Evolutionary conservation across 345 rosid species (phyloP).

Genomic region (Erucastrum elatum): DNA sequence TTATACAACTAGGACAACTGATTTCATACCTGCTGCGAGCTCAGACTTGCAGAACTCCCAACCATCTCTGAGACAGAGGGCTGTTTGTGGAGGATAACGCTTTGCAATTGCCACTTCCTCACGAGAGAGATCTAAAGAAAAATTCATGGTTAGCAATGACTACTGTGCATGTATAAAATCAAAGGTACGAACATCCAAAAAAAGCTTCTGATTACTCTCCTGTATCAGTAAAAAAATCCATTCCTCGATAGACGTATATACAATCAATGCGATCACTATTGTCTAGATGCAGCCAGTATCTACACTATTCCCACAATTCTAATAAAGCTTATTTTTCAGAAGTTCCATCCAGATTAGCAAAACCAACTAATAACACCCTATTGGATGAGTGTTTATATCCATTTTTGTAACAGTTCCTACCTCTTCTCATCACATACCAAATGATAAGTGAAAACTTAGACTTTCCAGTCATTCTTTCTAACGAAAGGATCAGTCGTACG

Average conservation of each 20-base stretch:
- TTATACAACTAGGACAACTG: constrained; percentile 17
- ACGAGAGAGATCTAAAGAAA: constrained; percentile 73
- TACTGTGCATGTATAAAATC: background rate
- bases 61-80: constrained; percentile 91
- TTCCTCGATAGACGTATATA: too few relatives aligned
- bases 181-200: too few relatives aligned
- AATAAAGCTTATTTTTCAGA: background rate
- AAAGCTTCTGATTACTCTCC: too few relatives aligned
- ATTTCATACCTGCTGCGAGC: constrained; percentile 69
- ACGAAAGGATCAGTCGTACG: background rate
- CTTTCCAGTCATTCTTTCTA: constrained; percentile 9
- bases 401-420: constrained; percentile 15
- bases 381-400: background rate
- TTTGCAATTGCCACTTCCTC: constrained; percentile 81
- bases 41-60: constrained; percentile 95
- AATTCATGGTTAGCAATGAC: constrained; percentile 17
- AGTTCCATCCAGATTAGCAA: constrained; percentile 7
- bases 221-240: too few relatives aligned
- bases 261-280: too few relatives aligned
- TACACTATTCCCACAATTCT: background rate
- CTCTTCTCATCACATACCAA: background rate
- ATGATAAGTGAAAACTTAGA: constrained; percentile 9
- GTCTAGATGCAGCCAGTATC: too few relatives aligned
- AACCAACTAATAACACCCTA: background rate
- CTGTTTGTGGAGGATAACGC: constrained; percentile 81